Conservation (phyloP, 257 asterid species). For the Gentiana macrophylla region DNA sequence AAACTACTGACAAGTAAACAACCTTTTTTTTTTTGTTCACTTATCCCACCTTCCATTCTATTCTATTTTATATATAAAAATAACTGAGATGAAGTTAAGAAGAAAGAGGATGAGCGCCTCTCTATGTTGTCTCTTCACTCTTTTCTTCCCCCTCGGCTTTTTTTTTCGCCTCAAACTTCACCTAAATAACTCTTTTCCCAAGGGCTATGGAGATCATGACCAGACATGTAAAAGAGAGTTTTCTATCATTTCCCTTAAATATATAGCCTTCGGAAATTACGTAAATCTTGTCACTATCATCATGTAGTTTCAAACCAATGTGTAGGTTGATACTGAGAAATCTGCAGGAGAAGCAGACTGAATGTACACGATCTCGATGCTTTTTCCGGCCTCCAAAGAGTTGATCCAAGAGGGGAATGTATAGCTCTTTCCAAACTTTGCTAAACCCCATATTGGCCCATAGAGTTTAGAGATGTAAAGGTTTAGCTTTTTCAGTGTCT, state of each 20-base stretch:
- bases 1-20: too few relatives aligned
- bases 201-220: conserved; percentile 40
- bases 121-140: conserved; percentile 69
- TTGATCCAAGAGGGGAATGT: conserved; percentile 75
- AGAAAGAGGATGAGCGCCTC: conserved; percentile 96
- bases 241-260: conserved; percentile 14
- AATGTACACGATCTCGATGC: conserved; percentile 81
- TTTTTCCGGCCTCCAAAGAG: conserved; percentile 66
- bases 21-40: conserved; percentile 11
- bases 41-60: conserved; percentile 12
- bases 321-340: conserved; percentile 64
- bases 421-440: conserved; percentile 54
- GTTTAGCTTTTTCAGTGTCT: conserved; percentile 63
- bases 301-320: conserved; percentile 33
- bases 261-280: conserved; percentile 32
- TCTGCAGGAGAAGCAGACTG: conserved; percentile 74
- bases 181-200: conserved; percentile 18
- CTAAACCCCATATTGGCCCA: conserved; percentile 95
- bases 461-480: conserved; percentile 54
- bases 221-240: conserved; percentile 17
- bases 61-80: conserved; percentile 8
- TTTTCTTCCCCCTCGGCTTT: conserved; percentile 52
- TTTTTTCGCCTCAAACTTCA: conserved; percentile 28
- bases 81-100: conserved; percentile 37
- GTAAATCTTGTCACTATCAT: conserved; percentile 17